Conservation (phyloP, 805 yeast genomes). For the Lipomyces oligophaga region DNA sequence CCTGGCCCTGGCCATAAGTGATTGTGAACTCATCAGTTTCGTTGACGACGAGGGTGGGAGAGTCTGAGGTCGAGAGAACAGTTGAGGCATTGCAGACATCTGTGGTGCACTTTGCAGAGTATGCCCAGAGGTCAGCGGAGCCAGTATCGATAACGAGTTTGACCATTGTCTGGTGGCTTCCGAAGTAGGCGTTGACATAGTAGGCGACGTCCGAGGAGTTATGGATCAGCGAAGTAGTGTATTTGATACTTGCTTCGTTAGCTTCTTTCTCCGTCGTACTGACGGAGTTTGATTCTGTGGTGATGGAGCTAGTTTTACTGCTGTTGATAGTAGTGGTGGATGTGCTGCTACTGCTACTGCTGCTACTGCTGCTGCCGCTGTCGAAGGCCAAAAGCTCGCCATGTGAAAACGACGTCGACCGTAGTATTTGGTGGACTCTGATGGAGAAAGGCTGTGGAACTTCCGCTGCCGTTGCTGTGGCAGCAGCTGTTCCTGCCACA, state of each 20-base stretch:
- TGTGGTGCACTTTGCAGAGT: conserved; percentile 49
- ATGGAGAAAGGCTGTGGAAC: too few relatives aligned
- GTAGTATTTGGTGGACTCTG: too few relatives aligned
- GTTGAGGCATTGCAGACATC: conserved; percentile 42
- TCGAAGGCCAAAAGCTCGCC: too few relatives aligned
- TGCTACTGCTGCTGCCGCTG: too few relatives aligned
- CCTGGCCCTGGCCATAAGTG: conserved; percentile 52
- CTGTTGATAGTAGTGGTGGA: conserved; percentile 4
- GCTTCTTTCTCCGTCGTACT: too few relatives aligned
- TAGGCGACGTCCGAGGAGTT: conserved; percentile 35
- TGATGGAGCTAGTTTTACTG: conserved; percentile 8
- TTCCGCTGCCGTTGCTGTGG: too few relatives aligned
- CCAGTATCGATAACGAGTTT: conserved; percentile 63
- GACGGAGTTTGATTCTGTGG: conserved; percentile 18
- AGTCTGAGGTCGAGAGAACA: conserved; percentile 18
- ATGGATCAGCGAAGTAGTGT: conserved; percentile 22
- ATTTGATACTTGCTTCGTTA: conserved; percentile 1
- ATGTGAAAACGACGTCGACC: too few relatives aligned
- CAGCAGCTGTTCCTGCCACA: too few relatives aligned
- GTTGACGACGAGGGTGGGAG: conserved; percentile 14
- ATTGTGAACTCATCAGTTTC: conserved; percentile 43
- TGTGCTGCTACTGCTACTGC: not conserved
- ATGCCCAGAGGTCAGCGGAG: conserved; percentile 61
- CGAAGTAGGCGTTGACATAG: conserved; percentile 31
- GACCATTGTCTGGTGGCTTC: conserved; percentile 37